These are phyloP conservation scores for Candida fluviatilis DNA, from an alignment of 805 yeast genomes.

Conservation along the genomic window DNA sequence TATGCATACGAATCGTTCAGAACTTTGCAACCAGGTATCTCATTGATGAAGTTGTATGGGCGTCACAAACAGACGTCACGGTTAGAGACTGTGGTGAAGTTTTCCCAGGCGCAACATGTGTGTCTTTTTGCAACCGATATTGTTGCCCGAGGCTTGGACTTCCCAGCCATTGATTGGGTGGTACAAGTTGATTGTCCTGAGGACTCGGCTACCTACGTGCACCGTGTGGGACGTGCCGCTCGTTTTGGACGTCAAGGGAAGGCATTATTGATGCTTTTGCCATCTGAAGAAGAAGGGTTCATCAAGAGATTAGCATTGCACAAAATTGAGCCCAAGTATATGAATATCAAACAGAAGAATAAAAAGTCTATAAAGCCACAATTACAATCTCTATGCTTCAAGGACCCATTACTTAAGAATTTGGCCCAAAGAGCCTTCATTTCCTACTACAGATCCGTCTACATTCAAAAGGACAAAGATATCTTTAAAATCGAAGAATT, in stretches of 20 bases:
- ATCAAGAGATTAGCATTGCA: slow-evolving; percentile 55
- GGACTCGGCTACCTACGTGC: slow-evolving; percentile 83
- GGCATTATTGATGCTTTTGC: slow-evolving; percentile 77
- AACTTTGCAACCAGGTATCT: slow-evolving; percentile 87
- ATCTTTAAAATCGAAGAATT: slow-evolving; percentile 74
- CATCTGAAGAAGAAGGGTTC: slow-evolving; percentile 78
- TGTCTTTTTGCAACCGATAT: slow-evolving; percentile 88
- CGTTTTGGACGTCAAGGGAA: slow-evolving; percentile 82
- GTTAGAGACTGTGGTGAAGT: slow-evolving; percentile 74
- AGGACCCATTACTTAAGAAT: slow-evolving; percentile 87
- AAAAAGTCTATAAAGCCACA: slow-evolving; percentile 75
- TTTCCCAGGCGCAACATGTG: slow-evolving; percentile 71
- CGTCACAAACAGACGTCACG: slow-evolving; percentile 89
- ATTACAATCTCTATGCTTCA: slow-evolving; percentile 84
- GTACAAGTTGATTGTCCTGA: slow-evolving; percentile 90
- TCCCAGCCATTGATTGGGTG: slow-evolving; percentile 95
- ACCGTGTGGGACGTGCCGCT: slow-evolving; percentile 87
- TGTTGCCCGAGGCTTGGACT: slow-evolving; percentile 88
- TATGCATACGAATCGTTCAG: slow-evolving; percentile 84
- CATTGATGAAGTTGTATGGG: slow-evolving; percentile 80
- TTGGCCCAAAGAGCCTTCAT: slow-evolving; percentile 94
- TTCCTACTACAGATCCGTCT: slow-evolving; percentile 81
- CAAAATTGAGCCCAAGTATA: slow-evolving; percentile 64
- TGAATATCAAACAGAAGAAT: slow-evolving; percentile 72
- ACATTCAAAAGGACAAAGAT: slow-evolving; percentile 82